Base-by-base conservation (phyloP, 176 grass and related monocot genomes). In the Areca catechu region DNA sequence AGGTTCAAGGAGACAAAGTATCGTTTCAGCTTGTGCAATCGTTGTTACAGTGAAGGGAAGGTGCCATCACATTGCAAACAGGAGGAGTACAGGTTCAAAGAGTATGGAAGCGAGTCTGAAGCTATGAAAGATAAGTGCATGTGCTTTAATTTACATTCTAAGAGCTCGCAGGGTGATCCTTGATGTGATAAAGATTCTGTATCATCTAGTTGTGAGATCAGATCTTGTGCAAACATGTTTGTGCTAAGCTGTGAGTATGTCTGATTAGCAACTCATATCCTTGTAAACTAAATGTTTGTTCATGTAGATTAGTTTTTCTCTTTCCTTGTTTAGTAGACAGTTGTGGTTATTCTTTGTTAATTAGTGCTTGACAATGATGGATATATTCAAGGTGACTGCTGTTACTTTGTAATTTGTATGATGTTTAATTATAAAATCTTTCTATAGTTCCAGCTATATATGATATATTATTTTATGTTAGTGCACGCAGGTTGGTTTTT, bases 21-120 rank as follows among this genome's bases (percentile, higher is more conserved):
- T 68, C 75, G 57, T 1, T 98, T 98, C 66, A 98, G 94, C 69
- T 58, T 98, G 65, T 98, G 94, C 61, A 92, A 83, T 24, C 80
- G 81, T 19, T 98, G 94, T 59, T 98, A 98, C 74, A 93, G 84
- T 14, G 81, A 98, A 84, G 94, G 94, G 70, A 98, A 98, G 73
- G 94, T 98, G 61, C 94, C 94, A 21, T 89, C 88, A 21, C 72
- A 65, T 1, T 98, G 78, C 76, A 89, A 85, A 57, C 64, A 90
- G 73, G 94, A 98, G 16, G 94, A 98, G 73, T 98, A 88, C 78
- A 85, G 70, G 49, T 98, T 98, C 73, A 98, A 89, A 56, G 94
- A 98, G 78, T 98, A 98, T 14, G 79, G 78, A 53, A 89, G 71
- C 0, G 88, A 98, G 68, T 88, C 84, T 0, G 84, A 98, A 72